Base-by-base conservation (phyloP, 768 basidiomycete species). In the Tephrocybe sp. region DNA sequence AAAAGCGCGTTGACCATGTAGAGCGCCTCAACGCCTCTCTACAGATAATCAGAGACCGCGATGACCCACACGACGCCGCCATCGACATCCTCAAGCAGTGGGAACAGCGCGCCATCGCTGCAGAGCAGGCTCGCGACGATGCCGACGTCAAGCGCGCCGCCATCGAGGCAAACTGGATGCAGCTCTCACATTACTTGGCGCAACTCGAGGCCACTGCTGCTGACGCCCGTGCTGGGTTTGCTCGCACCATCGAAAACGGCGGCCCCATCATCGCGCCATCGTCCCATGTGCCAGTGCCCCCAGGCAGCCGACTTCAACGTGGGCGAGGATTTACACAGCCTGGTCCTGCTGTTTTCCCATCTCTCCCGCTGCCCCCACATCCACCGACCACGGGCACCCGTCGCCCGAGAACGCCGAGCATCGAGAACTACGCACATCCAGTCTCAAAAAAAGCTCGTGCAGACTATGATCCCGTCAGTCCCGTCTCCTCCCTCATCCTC, bases 81-180 rank as follows among this genome's bases (percentile, higher is more conserved):
- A 49, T 67, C 11, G 22, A 63, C 52, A 69, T 70, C 44, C 56
- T 70, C 57, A 64, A 78, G 54, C 71, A 78, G 0, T 73, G 69
- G 51, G 81, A 84, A 52, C 68, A 72, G 23, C 79, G 80, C 45
- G 68, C 74, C 1, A 65, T 70, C 29, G 67, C 69, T 45, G 79
- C 79, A 3, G 81, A 84, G 61, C 60, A 63, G 23, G 75, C 73
- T 3, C 70, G 78, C 43, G 82, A 84, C 58, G 82, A 84, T 10
- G 73, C 77, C 0, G 76, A 80, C 25, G 72, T 76, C 0, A 70
- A 78, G 11, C 58, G 73, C 50, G 68, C 67, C 44, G 63, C 70
- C 47, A 49, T 81, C 30, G 62, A 69, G 19, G 76, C 82, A 16
- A 66, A 68, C 21, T 85, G 82, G 81, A 41, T 58, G 1, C 73